These are phyloP conservation scores for Apiospora hydei DNA, from an alignment of 2,329 filamentous ascomycete genomes.

Conservation along the genomic window DNA sequence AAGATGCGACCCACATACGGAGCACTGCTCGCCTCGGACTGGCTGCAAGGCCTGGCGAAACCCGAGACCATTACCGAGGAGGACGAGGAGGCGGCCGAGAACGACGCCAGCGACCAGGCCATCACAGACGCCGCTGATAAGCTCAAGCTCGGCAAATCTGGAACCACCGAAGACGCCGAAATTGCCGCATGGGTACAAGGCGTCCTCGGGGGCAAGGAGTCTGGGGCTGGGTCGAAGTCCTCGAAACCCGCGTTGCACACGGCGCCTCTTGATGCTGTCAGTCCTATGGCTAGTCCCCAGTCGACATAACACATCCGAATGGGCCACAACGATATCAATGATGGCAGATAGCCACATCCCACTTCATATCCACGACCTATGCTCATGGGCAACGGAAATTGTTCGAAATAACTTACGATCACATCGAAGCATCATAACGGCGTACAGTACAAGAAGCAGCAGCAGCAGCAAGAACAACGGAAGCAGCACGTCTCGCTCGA, in stretches of 20 bases:
- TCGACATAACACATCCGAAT: background rate
- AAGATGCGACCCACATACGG: constrained; percentile 93
- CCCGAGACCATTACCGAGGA: constrained; percentile 59
- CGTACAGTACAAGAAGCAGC: background rate
- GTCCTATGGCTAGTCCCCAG: constrained; percentile 55
- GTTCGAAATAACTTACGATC: background rate
- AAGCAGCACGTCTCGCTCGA: background rate
- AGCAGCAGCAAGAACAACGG: background rate
- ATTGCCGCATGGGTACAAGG: constrained; percentile 84
- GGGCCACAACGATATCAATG: background rate
- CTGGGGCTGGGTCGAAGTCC: constrained; percentile 57
- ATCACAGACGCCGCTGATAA: constrained; percentile 53
- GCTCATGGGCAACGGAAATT: background rate
- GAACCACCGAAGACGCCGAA: constrained; percentile 73
- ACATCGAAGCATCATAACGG: constrained; percentile 19
- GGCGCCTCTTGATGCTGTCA: constrained; percentile 80
- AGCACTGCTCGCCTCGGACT: constrained; percentile 87
- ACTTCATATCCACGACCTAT: background rate
- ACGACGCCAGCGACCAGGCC: constrained; percentile 47
- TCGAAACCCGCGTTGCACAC: constrained; percentile 86
- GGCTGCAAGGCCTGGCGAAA: constrained; percentile 82
- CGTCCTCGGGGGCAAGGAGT: constrained; percentile 72
- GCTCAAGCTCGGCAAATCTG: constrained; percentile 50
- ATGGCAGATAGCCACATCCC: background rate
- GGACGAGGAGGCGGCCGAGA: constrained; percentile 44